These are phyloP conservation scores for Fermentozyma sake DNA, from an alignment of 1,139 yeast genomes.

Conservation along the genomic window DNA sequence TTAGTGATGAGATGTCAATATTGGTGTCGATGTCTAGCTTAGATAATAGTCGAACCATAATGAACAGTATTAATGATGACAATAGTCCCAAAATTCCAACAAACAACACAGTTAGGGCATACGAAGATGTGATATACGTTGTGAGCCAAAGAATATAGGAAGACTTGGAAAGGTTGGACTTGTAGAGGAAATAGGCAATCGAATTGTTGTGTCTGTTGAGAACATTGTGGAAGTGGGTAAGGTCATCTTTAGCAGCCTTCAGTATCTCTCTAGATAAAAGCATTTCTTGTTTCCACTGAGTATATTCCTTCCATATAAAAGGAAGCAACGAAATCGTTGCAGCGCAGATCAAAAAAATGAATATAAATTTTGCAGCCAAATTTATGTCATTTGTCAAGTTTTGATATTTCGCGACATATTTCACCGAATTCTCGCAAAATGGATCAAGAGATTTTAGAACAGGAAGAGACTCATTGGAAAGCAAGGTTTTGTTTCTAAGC, in stretches of 20 bases:
- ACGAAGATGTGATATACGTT: conserved; percentile 45
- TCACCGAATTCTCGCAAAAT: conserved; percentile 4
- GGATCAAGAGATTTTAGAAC: conserved; percentile 9
- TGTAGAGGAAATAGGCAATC: conserved; percentile 12
- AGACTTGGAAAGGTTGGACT: conserved; percentile 3
- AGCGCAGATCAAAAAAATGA: conserved; percentile 33
- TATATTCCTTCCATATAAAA: conserved; percentile 38
- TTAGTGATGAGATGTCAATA: not conserved
- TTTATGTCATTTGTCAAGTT: conserved; percentile 38
- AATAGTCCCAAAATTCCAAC: conserved; percentile 47
- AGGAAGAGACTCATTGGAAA: conserved; percentile 36
- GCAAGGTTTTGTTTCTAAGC: conserved; percentile 1
- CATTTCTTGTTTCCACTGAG: conserved; percentile 46
- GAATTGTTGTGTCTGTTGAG: conserved; percentile 17
- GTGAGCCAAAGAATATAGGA: conserved; percentile 36
- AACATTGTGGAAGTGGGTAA: conserved; percentile 12
- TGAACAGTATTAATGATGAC: conserved; percentile 44
- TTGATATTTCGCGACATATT: conserved; percentile 11
- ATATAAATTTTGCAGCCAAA: conserved; percentile 29
- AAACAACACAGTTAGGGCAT: conserved; percentile 40
- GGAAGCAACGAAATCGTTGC: conserved; percentile 30
- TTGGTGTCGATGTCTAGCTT: not conserved
- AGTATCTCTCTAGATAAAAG: conserved; percentile 11
- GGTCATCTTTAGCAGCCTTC: conserved; percentile 3
- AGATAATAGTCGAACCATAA: conserved; percentile 29